Base-by-base conservation (phyloP, 1,284 basidiomycete genomes). In the Tilletia walkeri region DNA sequence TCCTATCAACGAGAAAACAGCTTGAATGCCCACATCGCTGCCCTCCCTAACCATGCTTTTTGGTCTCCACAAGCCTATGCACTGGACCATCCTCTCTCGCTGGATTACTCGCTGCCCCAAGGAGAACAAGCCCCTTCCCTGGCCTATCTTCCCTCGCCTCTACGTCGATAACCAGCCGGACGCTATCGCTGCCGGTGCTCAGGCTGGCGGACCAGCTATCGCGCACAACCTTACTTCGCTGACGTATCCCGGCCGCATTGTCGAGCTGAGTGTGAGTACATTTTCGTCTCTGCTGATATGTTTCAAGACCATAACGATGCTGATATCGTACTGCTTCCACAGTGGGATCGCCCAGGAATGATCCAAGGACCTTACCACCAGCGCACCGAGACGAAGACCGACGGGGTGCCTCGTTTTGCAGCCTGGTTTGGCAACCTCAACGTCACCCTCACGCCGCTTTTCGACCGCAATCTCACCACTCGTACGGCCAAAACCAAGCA, bases 351-450 rank as follows among this genome's bases (percentile, higher is more conserved):
- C 20, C 75, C 75, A 2, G 78, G 77, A 36, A 68, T 73, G 67
- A 72, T 67, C 20, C 68, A 73, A 53, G 77, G 78, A 2, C 77
- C 77, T 16, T 78, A 80, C 69, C 7, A 70, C 4, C 76, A 79
- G 59, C 73, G 67, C 67, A 79, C 78, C 9, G 63, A 36, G 39
- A 77, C 74, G 24, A 70, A 72, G 71, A 72, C 74, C 7, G 68
- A 66, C 45, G 75, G 73, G 20, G 49, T 66, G 4, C 73, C 78
- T 49, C 73, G 70, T 59, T 78, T 70, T 67, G 78, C 75, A n/a
- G 78, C 78, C 3, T 79, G 73, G 49, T 71, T 78, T 2, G 73
- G 73, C 67, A 75, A 78, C 41, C 77, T 69, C 73, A 79, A 79
- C 41, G 76, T 78, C 5, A 78, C 77, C 59, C 78, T 78, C 66